Evolutionary conservation across 129 eudicot species (phyloP), one percentile per base, ranked within the genome.

Genomic region (Pulicaria dysenterica): DNA sequence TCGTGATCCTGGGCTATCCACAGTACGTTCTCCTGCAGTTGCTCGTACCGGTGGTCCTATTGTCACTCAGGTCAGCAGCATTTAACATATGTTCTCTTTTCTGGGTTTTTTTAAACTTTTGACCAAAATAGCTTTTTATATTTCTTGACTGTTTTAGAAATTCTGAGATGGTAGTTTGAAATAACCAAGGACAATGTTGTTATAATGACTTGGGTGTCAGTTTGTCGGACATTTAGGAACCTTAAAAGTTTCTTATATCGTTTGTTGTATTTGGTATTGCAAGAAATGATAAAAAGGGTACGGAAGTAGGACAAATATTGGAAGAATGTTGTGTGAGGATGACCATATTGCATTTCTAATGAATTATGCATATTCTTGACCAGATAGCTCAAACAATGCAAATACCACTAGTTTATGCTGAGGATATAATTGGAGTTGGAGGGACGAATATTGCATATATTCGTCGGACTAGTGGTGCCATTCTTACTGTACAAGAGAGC

Each of bases 311-410:
- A 8, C 7, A 38, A 12, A 50, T 40, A 50, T 19, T 40, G 44
- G 43, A 73, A 73, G 60, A 41, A 49, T 5, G 61, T 39, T 6
- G 44, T 48, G 19, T 48, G 48, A 13, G 38, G 39, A 37, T 73
- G 62, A 57, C 41, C 41, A 47, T 49, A 55, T 47, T 59, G 48
- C 1, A 13, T 73, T 54, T 3, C 14, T 40, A 64, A 13, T 76
- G 82, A 48, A 38, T 15, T 72, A 6, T 14, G 24, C 31, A 24
- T 24, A 24, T 24, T 24, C 2, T 70, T 10, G 73, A 68, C 6
- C 77, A 89, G 96, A 64, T 92, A 47, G 74, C 91, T 50, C 91
- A 92, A 72, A 87, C 90, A 8, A 89, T 89, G 96, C 96, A 92
- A 85, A 87, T 92, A 80, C 98, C 95, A 1, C 80, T 92, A 3